Conservation (phyloP, 106 monocot genomes). For the Apostasia shenzhenica region DNA sequence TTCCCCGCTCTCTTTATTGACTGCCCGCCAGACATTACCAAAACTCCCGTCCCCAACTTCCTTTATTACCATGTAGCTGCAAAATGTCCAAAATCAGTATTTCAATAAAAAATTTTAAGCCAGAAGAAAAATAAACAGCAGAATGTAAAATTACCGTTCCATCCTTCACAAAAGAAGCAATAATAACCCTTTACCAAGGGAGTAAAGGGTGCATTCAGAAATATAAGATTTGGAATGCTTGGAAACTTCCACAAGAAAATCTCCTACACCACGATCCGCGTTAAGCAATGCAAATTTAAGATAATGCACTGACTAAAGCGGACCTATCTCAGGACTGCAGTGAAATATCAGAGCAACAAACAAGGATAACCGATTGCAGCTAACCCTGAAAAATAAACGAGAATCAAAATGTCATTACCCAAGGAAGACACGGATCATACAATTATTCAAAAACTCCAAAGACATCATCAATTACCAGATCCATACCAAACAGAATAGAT, state of each 20-base stretch:
- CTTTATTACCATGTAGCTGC: conserved; percentile 60
- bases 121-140: background rate
- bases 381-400: background rate
- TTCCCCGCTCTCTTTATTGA: conserved; percentile 36
- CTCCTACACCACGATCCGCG: background rate
- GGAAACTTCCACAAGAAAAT: background rate
- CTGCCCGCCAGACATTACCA: conserved; percentile 60
- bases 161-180: background rate
- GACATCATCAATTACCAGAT: conserved; percentile 1
- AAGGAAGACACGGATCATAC: too few species aligned
- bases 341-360: background rate
- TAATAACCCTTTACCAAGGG: background rate
- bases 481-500: background rate
- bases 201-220: conserved; percentile 1
- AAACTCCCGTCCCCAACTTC: conserved; percentile 75
- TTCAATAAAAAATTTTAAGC: background rate
- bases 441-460: background rate
- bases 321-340: background rate
- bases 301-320: background rate
- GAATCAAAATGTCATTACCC: too few species aligned
- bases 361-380: background rate
- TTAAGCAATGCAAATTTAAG: background rate
- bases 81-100: background rate
- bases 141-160: conserved; percentile 7
- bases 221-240: background rate